phyloP scores from a whole-genome alignment of 208 protist species.

The Crithidia expoeki region DNA sequence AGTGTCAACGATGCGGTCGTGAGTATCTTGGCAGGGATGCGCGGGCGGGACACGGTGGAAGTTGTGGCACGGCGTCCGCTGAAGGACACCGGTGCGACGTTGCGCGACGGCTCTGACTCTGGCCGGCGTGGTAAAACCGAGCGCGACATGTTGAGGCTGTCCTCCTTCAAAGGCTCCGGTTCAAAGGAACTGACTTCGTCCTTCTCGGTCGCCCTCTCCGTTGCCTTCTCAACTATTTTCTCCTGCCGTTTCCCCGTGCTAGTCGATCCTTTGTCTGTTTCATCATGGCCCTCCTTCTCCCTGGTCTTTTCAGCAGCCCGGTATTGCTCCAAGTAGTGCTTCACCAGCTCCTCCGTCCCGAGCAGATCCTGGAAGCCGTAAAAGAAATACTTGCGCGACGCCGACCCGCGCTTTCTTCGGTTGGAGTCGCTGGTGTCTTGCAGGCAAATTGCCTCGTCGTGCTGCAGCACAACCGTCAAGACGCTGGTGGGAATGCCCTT shows the following conservation, averaged over 20 bases:
- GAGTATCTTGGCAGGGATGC: constrained; percentile 11
- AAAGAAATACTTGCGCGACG: constrained; percentile 65
- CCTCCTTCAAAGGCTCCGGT: constrained; percentile 25
- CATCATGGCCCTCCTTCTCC: constrained; percentile 24
- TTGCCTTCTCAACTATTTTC: constrained; percentile 19
- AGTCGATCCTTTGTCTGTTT: constrained; percentile 26
- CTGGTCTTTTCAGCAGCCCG: constrained; percentile 22
- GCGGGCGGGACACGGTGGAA: constrained; percentile 8
- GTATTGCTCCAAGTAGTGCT: constrained; percentile 42
- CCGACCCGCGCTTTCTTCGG: constrained; percentile 22
- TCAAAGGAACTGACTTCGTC: constrained; percentile 23
- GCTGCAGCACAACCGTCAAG: constrained; percentile 59
- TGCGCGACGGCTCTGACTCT: constrained; percentile 16
- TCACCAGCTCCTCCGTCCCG: constrained; percentile 53
- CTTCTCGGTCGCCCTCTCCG: constrained; percentile 26
- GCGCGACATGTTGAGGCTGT: constrained; percentile 34
- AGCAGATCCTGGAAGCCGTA: constrained; percentile 85
- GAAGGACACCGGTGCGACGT: constrained; percentile 10
- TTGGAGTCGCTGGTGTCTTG: constrained; percentile 16
- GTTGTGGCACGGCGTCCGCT: constrained; percentile 17
- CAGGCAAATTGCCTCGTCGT: constrained; percentile 21
- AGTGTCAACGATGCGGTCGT: neutral
- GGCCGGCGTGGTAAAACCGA: constrained; percentile 5
- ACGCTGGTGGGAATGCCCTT: constrained; percentile 75
- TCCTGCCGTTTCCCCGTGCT: constrained; percentile 14